Evolutionary conservation across 2,329 filamentous ascomycete genomes (phyloP), one percentile per base, ranked within the genome.

Genomic region (Hymenoscyphus fraxineus): DNA sequence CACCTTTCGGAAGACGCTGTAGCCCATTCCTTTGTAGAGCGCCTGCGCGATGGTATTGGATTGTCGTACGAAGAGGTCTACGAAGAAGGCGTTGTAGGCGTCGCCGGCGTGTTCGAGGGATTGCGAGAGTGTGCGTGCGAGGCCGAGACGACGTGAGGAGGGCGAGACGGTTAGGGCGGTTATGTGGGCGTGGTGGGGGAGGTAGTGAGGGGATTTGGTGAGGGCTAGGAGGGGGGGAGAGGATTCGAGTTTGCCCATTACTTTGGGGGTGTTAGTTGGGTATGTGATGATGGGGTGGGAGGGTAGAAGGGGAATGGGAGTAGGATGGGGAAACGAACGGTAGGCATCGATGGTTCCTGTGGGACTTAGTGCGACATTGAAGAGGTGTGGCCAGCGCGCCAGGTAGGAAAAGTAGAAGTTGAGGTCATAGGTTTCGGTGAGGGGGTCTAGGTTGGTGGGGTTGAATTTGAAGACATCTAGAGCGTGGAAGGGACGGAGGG

Each of bases 111-210:
- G 82, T 77, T 97, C 94, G 38, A 99, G 83, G 64, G 91, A 88
- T 73, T 90, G 85, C 0, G 90, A 93, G 44, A 99, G 83, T 57
- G 90, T 88, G 65, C 90, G 92, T 60, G 94, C 95, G 72, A 97
- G 90, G 16, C 95, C 94, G 16, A 95, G 84, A 55, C 95, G 86
- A 35, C 95, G 88, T 59, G 92, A 92, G 64, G 89, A 87, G 0
- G 95, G 95, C 0, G 94, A 89, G 22, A 99, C 92, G 0, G 95
- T 98, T 60, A 99, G 83, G 41, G 94, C 95, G 4, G 95, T 99
- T 75, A 99, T 96, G 78, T 99, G 95, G 22, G 93, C 94, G 80
- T 99, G 95, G 92, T 93, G 98, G n/a, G 94, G 94, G n/a, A 97
- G 89, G 79, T 96, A 96, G 79, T 97, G 93, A 73, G 89, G 84